Evolutionary conservation across 306 rosid species (phyloP), one percentile per base, ranked within the genome.

Genomic region (Lagenaria siceraria): DNA sequence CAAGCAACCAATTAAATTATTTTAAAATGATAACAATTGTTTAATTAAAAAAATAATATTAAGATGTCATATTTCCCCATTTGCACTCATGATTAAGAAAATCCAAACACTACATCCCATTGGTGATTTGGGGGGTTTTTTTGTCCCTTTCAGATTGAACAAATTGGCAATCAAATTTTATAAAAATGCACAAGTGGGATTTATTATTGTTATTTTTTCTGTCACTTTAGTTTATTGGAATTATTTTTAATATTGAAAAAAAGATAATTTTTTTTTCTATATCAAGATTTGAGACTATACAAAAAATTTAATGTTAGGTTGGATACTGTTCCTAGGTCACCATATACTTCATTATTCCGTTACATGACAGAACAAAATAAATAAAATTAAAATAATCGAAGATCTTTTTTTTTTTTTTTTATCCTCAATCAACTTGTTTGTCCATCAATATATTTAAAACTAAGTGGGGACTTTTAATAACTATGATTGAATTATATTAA

Each of bases 81-180:
- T 25, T 72, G 77, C 60, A 49, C 17, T 51, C 10, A 22, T 72
- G 60, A 72, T 72, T 72, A 49, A 49, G 43, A 72, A 69, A 49
- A 72, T 72, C 77, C 77, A 72, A 72, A 49, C 60, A 29, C 60
- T 72, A 72, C 60, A 25, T 72, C 59, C 77, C 24, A 72, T 49
- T 49, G 77, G 55, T 69, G 75, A 69, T 69, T 69, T 36, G 51
- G 52, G 52, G 40, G 2, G 13, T 5, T 51, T 66, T 36, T 38
- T n/a, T 66, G 15, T 42, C 46, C 18, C 24, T n/a, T 38, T 66
- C 74, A 66, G 12, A 64, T 64, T 9, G 1, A 70, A 14, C 76
- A 70, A 69, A 69, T 24, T 69, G 54, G 35, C 55, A 12, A 69
- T 69, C 38, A 43, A 70, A 48, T 71, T 71, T 49, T 49, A 49